Evolutionary conservation across 306 rosid species (phyloP).

Genomic region (Trifolium fragiferum): DNA sequence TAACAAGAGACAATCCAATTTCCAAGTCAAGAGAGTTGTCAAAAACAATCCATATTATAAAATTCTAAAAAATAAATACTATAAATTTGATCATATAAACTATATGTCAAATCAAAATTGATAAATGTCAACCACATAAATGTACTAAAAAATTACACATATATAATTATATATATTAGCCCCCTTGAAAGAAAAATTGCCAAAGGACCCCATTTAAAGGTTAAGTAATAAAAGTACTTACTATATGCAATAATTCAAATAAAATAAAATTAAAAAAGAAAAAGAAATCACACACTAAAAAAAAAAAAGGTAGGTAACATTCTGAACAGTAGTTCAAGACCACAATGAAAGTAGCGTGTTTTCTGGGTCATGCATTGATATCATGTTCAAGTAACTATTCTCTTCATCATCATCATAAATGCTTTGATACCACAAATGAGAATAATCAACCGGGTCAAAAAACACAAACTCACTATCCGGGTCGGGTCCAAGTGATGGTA

Average conservation of each 20-base stretch:
- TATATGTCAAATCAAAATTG: neutral
- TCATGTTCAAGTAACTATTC: conserved; percentile 37
- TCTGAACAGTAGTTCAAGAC: conserved; percentile 39
- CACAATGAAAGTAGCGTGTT: conserved; percentile 39
- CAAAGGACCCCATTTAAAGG: conserved; percentile 35
- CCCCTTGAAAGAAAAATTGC: conserved; percentile 42
- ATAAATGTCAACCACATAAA: neutral
- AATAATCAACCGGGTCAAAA: conserved; percentile 55
- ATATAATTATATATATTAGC: conserved; percentile 26
- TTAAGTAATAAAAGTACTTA: neutral
- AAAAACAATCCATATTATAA: too few relatives aligned
- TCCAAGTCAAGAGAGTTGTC: too few relatives aligned
- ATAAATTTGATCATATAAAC: neutral
- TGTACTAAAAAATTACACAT: neutral
- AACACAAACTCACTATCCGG: conserved; percentile 56
- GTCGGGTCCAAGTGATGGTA: conserved; percentile 60
- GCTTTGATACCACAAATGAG: conserved; percentile 55
- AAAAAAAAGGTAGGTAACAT: conserved; percentile 27
- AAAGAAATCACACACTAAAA: neutral
- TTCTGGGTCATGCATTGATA: conserved; percentile 56
- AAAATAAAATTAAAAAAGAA: neutral
- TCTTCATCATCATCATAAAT: conserved; percentile 42
- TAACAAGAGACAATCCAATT: too few relatives aligned
- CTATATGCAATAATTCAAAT: neutral
- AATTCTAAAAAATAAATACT: too few relatives aligned